Evolutionary conservation across 805 yeast genomes (phyloP), one percentile per base, ranked within the genome.

Genomic region (Tetrapisispora taiwanensis): DNA sequence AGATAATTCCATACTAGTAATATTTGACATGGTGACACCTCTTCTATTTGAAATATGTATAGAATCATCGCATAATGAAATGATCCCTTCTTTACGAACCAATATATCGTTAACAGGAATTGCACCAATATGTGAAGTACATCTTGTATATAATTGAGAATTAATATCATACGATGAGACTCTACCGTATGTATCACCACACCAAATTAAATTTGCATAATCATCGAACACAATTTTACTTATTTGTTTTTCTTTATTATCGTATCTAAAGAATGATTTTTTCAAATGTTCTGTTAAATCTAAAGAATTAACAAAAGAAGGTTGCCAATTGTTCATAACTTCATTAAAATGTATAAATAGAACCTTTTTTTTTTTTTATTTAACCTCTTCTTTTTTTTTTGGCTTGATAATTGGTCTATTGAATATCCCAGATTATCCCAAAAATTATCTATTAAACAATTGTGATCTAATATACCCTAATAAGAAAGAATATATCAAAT

Each of bases 131-230:
- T 78, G 83, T 0, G 78, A 81, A 18, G 66, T 60, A 46, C 75
- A 76, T 28, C 83, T 66, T 4, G 81, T 73, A 54, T 83, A 84
- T 3, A 80, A 72, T 5, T 67, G 65, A 39, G 80, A 62, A 10
- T 68, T 65, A 10, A 72, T 68, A 12, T 75, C 79, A 41, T 59
- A 70, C 1, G 73, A 66, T 4, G 69, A 62, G 0, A 72, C 54
- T 36, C 70, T 62, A 4, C 89, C 84, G 32, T 68, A 71, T 1
- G 68, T 52, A 30, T 85, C 92, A 15, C 95, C 95, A 1, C 81
- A 71, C 97, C 97, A 90, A 1, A 89, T 58, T 37, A 92, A 67
- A 52, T 89, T 92, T 47, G 79, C 75, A n/a, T 73, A 65, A 31
- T 72, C 72, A 63, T 89, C 96, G 60, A 88, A 88, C 3, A 63